Evolutionary conservation across 75 land plant genomes (phyloP), one percentile per base, ranked within the genome.

Genomic region (Selaginella moellendorffii): DNA sequence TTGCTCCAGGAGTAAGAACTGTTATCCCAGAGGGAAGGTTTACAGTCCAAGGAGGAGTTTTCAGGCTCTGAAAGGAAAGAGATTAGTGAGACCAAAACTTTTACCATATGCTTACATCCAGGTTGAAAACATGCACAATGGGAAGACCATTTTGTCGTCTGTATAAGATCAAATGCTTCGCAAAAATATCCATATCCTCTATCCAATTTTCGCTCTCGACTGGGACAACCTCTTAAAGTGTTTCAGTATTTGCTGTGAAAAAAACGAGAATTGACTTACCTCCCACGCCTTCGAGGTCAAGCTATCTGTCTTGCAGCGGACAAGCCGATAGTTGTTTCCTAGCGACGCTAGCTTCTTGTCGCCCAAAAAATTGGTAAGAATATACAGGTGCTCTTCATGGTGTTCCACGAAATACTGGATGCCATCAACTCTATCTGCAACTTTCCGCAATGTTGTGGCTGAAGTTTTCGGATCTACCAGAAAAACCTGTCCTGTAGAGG

Each of bases 391-490:
- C 5, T 88, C 99, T 74, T 70, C 26, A 67, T 86, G 91, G 66
- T 95, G 99, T 68, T 95, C 99, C 68, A 95, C 68, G 69, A 95
- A 95, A 54, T 84, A 95, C 53, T 86, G 85, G 10, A 90, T 80
- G 31, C 82, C 91, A 56, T 74, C 25, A 26, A 68, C 77, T 61
- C 99, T 83, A 53, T 71, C 63, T 54, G 72, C 75, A 30, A 95
- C 80, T 64, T 54, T 61, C 65, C 69, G 75, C 54, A 90, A 1
- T 20, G 71, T 73, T 68, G 30, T 61, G 51, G 64, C 30, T 53
- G 78, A 69, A 30, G 81, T 66, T 17, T 68, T 63, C 58, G 96
- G 66, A 78, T 88, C 82, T 30, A 90, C 67, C 14, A 95, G 60
- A 74, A 81, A 82, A 95, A n/a, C n/a, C n/a, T n/a, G n/a, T n/a